A percentile compares a stretch with the other conserved stretches of the same genome.
Conservation (phyloP, 495 filamentous ascomycete genomes). For the Platismatia glauca region DNA sequence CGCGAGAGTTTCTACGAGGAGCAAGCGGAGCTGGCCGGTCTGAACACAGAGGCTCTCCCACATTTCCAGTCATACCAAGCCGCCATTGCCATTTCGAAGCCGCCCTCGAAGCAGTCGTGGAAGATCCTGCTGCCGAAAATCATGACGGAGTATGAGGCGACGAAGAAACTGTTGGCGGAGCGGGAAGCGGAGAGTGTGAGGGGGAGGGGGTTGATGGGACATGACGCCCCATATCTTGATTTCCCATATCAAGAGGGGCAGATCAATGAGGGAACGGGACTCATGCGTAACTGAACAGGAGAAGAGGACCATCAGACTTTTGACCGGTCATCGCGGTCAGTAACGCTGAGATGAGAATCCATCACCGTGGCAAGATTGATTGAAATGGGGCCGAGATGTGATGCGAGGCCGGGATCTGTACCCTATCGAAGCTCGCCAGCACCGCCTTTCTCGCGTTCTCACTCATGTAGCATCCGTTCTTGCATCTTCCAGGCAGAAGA, state of each 20-base stretch:
- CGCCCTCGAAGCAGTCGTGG: background rate
- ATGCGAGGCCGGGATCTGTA: background rate
- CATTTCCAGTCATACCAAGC: constrained; percentile 17
- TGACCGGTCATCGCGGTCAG: background rate
- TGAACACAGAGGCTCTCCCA: constrained; percentile 6
- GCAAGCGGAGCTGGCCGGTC: constrained; percentile 6
- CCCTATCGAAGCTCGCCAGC: background rate
- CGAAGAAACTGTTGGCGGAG: background rate
- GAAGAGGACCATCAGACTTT: too few species aligned
- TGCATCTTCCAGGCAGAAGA: background rate
- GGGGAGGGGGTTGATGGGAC: background rate
- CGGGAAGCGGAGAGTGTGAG: background rate
- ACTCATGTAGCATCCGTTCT: background rate
- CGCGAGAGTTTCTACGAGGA: constrained; percentile 14
- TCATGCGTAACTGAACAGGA: background rate
- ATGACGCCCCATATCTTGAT: background rate
- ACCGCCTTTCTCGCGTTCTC: background rate
- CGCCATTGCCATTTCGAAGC: constrained; percentile 16
- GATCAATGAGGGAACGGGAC: background rate
- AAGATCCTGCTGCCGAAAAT: background rate
- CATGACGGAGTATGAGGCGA: background rate
- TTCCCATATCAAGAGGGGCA: background rate
- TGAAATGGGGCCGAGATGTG: background rate
- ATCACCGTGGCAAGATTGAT: background rate
- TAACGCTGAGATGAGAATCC: background rate